phyloP scores from a whole-genome alignment of 495 filamentous ascomycete genomes.

The Echria macrotheca region DNA sequence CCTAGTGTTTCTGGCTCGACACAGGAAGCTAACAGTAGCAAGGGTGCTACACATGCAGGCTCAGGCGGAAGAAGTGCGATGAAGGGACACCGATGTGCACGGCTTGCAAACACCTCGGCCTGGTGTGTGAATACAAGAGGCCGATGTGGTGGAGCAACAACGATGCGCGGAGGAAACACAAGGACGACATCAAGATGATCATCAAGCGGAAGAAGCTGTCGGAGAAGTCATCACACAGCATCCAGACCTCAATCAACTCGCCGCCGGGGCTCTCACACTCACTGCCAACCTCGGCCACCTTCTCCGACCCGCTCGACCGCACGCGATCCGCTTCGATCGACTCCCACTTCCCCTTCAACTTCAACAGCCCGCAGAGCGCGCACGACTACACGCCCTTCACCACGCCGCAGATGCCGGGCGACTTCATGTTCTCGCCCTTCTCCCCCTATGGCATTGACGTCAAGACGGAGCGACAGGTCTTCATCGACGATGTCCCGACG shows the following conservation, averaged over 20 bases:
- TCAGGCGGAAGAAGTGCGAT: constrained; percentile 97
- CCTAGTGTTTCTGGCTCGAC: neutral
- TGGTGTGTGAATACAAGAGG: constrained; percentile 91
- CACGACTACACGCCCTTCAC: constrained; percentile 59
- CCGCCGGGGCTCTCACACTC: constrained; percentile 80
- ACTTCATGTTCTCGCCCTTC: constrained; percentile 50
- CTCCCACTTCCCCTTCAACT: constrained; percentile 72
- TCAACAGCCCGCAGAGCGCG: constrained; percentile 56
- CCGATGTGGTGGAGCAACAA: constrained; percentile 96
- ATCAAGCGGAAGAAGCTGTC: constrained; percentile 94
- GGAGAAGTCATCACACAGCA: constrained; percentile 66
- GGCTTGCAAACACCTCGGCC: constrained; percentile 80
- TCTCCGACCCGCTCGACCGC: constrained; percentile 64
- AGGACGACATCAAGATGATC: constrained; percentile 92
- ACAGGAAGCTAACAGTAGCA: constrained; percentile 26
- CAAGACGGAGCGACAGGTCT: constrained; percentile 91
- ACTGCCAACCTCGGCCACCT: constrained; percentile 71
- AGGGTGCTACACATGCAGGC: constrained; percentile 97
- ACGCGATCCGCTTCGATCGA: constrained; percentile 71
- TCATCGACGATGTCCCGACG: constrained; percentile 82
- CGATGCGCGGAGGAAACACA: constrained; percentile 76
- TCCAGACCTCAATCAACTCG: constrained; percentile 52
- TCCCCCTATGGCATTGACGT: constrained; percentile 91
- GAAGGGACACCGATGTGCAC: constrained; percentile 81
- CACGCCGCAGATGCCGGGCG: constrained; percentile 42